Conservation (phyloP, 2,329 filamentous ascomycete genomes). For the Fusarium equiseti region DNA sequence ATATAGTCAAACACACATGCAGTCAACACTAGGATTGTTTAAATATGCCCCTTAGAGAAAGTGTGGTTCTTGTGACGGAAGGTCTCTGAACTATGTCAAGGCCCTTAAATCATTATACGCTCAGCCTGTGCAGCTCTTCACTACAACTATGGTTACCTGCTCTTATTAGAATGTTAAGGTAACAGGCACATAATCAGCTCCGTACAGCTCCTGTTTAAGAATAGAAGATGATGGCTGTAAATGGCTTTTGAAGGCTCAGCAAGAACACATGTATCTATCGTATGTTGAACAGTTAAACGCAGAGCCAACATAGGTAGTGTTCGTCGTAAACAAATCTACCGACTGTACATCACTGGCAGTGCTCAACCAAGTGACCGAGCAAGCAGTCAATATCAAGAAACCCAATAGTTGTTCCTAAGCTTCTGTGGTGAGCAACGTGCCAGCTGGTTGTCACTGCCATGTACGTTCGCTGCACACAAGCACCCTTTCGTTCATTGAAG, state of each 20-base stretch:
- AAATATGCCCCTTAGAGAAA: not conserved
- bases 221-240: not conserved
- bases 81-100: not conserved
- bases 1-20: not conserved
- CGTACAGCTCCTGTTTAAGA: not conserved
- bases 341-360: not conserved
- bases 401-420: not conserved
- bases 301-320: not conserved
- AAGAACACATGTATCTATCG: not conserved
- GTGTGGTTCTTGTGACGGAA: not conserved
- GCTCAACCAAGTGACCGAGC: not conserved
- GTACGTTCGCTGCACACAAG: not conserved
- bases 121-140: not conserved
- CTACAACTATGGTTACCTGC: not conserved
- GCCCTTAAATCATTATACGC: not conserved
- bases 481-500: not conserved
- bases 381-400: not conserved
- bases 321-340: not conserved
- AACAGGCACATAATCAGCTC: not conserved
- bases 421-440: not conserved
- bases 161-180: not conserved
- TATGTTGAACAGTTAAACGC: not conserved
- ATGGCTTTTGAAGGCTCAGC: not conserved
- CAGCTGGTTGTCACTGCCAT: slow-evolving; percentile 25
- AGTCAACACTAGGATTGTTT: not conserved